Conservation (phyloP, 2,329 filamentous ascomycete species). For the Teratosphaeriaceae sp. region DNA sequence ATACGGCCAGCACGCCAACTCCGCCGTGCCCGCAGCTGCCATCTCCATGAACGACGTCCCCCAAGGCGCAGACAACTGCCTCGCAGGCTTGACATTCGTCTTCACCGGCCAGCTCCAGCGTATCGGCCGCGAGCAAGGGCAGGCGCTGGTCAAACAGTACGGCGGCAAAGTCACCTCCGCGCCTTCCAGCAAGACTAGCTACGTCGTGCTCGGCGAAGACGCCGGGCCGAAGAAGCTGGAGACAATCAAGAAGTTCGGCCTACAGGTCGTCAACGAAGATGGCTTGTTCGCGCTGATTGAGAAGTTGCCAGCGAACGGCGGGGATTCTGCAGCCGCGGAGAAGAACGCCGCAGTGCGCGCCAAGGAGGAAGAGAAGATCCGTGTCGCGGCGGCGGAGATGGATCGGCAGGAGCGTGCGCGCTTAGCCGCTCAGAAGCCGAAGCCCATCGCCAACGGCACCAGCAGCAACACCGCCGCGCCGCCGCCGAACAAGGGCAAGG, state of each 20-base stretch:
- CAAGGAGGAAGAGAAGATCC: constrained; percentile 76
- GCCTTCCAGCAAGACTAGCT: constrained; percentile 90
- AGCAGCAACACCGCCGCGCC: constrained; percentile 33
- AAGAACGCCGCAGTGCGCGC: constrained; percentile 79
- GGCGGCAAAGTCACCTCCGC: constrained; percentile 82
- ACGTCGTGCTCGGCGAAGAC: constrained; percentile 83
- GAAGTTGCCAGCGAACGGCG: constrained; percentile 75
- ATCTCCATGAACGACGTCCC: constrained; percentile 66
- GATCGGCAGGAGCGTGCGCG: constrained; percentile 62
- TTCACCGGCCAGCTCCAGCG: constrained; percentile 84
- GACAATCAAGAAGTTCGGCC: constrained; percentile 70
- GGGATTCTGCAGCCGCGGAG: constrained; percentile 79
- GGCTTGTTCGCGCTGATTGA: constrained; percentile 84
- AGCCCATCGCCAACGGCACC: constrained; percentile 32
- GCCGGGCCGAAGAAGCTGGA: constrained; percentile 88
- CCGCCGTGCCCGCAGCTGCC: constrained; percentile 53
- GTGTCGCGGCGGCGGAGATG: constrained; percentile 75
- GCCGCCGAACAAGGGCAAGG: constrained; percentile 29
- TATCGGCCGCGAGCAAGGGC: constrained; percentile 76
- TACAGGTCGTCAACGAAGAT: constrained; percentile 92
- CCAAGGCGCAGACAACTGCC: constrained; percentile 77
- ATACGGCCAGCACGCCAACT: constrained; percentile 51
- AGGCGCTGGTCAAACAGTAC: constrained; percentile 82
- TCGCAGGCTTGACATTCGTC: constrained; percentile 84
- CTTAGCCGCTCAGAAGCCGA: constrained; percentile 38